Conservation (phyloP, 495 filamentous ascomycete genomes). For the Durotheca rogersii region DNA sequence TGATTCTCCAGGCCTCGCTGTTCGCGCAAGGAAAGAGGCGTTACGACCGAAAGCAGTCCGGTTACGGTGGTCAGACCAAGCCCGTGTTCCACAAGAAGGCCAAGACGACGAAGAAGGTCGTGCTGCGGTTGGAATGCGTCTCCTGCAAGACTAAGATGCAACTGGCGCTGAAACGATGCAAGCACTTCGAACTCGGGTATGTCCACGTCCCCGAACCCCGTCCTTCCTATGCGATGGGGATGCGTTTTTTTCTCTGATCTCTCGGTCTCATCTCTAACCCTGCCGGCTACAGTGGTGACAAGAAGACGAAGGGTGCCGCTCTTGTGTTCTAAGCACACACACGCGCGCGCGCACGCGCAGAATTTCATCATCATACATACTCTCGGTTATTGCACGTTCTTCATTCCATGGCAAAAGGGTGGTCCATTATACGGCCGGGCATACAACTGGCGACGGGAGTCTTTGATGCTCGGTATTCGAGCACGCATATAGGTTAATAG, state of each 20-base stretch:
- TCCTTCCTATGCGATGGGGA: too few relatives aligned
- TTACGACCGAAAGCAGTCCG: constrained; percentile 99
- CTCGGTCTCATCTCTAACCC: too few relatives aligned
- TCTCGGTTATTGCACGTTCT: constrained; percentile 28
- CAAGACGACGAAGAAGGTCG: constrained; percentile 99
- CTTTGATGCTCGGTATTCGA: constrained; percentile 30
- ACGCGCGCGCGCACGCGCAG: too few relatives aligned
- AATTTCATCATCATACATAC: too few relatives aligned
- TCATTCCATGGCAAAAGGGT: constrained; percentile 32
- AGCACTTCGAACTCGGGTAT: constrained; percentile 99
- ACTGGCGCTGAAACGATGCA: constrained; percentile 96
- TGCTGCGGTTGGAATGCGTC: constrained; percentile 95
- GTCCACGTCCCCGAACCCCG: too few relatives aligned
- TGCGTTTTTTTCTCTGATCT: too few relatives aligned
- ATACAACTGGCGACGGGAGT: constrained; percentile 33
- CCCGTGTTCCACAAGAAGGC: constrained; percentile 93
- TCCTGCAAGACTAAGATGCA: constrained; percentile 98
- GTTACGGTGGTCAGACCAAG: constrained; percentile 99
- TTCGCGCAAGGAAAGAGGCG: constrained; percentile 99
- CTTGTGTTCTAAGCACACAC: constrained; percentile 86
- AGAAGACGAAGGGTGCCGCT: constrained; percentile 99
- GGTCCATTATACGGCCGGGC: constrained; percentile 33
- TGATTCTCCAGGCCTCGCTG: constrained; percentile 62
- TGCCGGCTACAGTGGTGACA: constrained; percentile 79
- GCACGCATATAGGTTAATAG: constrained; percentile 32